phyloP scores from a whole-genome alignment of 2,329 filamentous ascomycete genomes.

The Alternaria postmessia region DNA sequence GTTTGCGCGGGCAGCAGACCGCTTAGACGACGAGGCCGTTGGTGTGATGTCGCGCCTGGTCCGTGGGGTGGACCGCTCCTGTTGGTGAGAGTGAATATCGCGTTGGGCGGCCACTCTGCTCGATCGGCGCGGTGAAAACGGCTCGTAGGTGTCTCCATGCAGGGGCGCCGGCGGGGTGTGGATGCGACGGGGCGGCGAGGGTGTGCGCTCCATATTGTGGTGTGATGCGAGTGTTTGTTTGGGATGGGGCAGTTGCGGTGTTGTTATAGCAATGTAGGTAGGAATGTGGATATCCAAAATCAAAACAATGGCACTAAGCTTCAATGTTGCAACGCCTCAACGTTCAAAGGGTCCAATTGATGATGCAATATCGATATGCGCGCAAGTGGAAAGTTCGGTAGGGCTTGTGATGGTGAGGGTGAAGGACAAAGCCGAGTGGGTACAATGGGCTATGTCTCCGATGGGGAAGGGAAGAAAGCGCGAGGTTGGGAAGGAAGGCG shows the following conservation, averaged over 20 bases:
- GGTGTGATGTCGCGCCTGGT: conserved; percentile 42
- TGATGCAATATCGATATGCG: conserved; percentile 14
- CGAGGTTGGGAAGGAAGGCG: conserved; percentile 29
- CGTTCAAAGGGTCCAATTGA: conserved; percentile 13
- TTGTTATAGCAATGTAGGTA: conserved; percentile 25
- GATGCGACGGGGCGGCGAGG: conserved; percentile 66
- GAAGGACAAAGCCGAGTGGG: conserved; percentile 22
- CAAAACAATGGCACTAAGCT: conserved; percentile 37
- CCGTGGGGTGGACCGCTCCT: conserved; percentile 34
- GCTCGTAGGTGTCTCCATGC: conserved; percentile 75
- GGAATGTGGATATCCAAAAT: conserved; percentile 28
- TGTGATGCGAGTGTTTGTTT: conserved; percentile 16
- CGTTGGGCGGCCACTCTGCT: conserved; percentile 69
- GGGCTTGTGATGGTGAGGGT: conserved; percentile 25
- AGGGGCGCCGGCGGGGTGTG: conserved; percentile 74
- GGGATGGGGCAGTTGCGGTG: conserved; percentile 17
- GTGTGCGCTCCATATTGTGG: conserved; percentile 59
- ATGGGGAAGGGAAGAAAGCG: conserved; percentile 24
- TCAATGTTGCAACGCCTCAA: conserved; percentile 13
- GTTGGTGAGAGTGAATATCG: conserved; percentile 39
- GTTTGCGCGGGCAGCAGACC: conserved; percentile 51
- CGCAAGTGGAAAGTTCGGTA: conserved; percentile 10
- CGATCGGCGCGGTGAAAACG: conserved; percentile 73
- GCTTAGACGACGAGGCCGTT: conserved; percentile 33
- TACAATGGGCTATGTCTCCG: conserved; percentile 23